Conservation (phyloP, 805 yeast genomes). For the Blastobotrys chiropterorum region DNA sequence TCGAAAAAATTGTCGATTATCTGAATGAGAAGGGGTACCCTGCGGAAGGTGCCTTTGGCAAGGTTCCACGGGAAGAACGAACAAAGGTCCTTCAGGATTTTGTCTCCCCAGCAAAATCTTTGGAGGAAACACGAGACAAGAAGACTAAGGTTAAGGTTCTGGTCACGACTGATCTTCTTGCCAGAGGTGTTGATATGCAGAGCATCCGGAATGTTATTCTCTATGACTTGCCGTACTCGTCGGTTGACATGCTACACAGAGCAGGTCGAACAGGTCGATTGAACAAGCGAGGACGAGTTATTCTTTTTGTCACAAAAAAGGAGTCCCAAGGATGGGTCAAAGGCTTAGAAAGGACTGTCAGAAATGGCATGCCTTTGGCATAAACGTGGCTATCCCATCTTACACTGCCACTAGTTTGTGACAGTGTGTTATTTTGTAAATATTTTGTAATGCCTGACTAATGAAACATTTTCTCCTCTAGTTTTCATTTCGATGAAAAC, state of each 20-base stretch:
- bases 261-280: conserved; percentile 93
- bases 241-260: conserved; percentile 84
- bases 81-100: conserved; percentile 52
- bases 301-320: conserved; percentile 62
- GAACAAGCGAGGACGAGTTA: conserved; percentile 83
- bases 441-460: not conserved
- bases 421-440: not conserved
- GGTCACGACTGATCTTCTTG: conserved; percentile 81
- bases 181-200: conserved; percentile 84
- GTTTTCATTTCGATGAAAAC: not conserved
- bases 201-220: conserved; percentile 76
- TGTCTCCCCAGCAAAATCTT: conserved; percentile 48
- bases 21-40: conserved; percentile 51
- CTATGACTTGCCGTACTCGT: conserved; percentile 77
- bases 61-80: conserved; percentile 57
- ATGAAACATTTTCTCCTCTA: not conserved
- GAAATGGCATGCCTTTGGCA: conserved; percentile 38
- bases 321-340: conserved; percentile 75
- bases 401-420: not conserved
- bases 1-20: conserved; percentile 49
- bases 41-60: conserved; percentile 62
- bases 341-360: conserved; percentile 67
- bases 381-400: too few species aligned
- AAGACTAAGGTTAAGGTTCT: conserved; percentile 51
- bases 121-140: conserved; percentile 21